A percentile compares a stretch with the other conserved stretches of the same genome.
Conservation (phyloP, 2,329 filamentous ascomycete genomes). For the Teratosphaeria epicoccoides region DNA sequence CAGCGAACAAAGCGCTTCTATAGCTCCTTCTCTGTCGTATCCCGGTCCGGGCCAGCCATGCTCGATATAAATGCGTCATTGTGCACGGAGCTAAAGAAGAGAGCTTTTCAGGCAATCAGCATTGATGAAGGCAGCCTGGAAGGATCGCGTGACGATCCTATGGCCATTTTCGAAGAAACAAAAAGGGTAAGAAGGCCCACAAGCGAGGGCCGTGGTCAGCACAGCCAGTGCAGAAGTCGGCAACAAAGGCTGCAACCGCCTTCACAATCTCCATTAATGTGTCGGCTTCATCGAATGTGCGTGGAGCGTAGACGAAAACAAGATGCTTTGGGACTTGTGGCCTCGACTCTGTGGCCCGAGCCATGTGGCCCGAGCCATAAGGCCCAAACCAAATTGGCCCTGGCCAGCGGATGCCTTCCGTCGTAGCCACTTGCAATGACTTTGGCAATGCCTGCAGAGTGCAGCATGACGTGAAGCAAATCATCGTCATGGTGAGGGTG, state of each 20-base stretch:
- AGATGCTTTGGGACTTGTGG: neutral
- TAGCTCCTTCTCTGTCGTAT: too few species aligned
- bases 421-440: neutral
- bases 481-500: neutral
- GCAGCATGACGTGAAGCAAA: neutral
- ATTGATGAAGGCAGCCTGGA: too few species aligned
- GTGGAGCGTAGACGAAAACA: neutral
- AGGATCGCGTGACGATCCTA: too few species aligned
- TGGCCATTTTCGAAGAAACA: neutral
- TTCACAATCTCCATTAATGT: neutral
- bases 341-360: neutral
- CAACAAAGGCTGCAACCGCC: neutral
- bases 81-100: too few species aligned
- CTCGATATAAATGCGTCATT: too few species aligned
- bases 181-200: neutral
- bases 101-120: too few species aligned
- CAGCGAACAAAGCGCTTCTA: too few species aligned
- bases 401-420: neutral
- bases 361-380: neutral
- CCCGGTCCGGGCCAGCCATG: too few species aligned
- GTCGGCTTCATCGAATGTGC: neutral
- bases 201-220: neutral
- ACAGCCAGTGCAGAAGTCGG: slow-evolving; percentile 29
- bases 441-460: neutral
- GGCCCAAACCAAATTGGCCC: neutral